These are phyloP conservation scores for Thraustotheca clavata DNA, from an alignment of 352 stramenopile species.

Conservation along the genomic window DNA sequence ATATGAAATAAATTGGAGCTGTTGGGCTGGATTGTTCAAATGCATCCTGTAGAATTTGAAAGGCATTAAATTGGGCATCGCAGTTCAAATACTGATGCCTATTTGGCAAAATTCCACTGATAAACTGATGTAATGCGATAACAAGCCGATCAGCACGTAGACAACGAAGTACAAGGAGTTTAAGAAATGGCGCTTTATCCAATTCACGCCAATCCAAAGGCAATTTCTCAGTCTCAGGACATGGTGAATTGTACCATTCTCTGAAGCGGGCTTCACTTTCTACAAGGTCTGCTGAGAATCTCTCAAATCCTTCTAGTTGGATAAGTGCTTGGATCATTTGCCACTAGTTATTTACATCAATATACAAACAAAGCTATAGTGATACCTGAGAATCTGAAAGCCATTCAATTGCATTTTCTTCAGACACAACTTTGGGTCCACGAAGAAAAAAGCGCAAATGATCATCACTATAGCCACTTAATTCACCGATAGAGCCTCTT, in stretches of 20 bases:
- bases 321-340: conserved; percentile 69
- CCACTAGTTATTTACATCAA: conserved; percentile 32
- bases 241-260: conserved; percentile 87
- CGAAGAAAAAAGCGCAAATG: conserved; percentile 72
- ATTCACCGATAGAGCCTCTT: conserved; percentile 42
- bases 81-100: conserved; percentile 76
- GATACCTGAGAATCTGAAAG: conserved; percentile 54
- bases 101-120: conserved; percentile 65
- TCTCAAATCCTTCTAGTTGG: conserved; percentile 73
- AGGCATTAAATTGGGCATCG: conserved; percentile 89
- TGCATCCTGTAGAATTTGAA: conserved; percentile 90
- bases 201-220: conserved; percentile 88
- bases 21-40: conserved; percentile 90
- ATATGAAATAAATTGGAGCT: conserved; percentile 97
- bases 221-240: conserved; percentile 83
- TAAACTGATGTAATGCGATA: conserved; percentile 91
- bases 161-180: conserved; percentile 91
- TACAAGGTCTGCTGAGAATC: conserved; percentile 79
- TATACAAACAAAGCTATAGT: background rate
- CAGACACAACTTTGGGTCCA: conserved; percentile 46
- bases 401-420: conserved; percentile 77
- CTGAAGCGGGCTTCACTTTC: conserved; percentile 85
- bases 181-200: conserved; percentile 87
- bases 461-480: conserved; percentile 68
- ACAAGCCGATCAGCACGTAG: conserved; percentile 91